A percentile compares a stretch with the other conserved stretches of the same genome.
phyloP scores from a whole-genome alignment of 2,329 filamentous ascomycete species.

The Aspergillus floridensis region DNA sequence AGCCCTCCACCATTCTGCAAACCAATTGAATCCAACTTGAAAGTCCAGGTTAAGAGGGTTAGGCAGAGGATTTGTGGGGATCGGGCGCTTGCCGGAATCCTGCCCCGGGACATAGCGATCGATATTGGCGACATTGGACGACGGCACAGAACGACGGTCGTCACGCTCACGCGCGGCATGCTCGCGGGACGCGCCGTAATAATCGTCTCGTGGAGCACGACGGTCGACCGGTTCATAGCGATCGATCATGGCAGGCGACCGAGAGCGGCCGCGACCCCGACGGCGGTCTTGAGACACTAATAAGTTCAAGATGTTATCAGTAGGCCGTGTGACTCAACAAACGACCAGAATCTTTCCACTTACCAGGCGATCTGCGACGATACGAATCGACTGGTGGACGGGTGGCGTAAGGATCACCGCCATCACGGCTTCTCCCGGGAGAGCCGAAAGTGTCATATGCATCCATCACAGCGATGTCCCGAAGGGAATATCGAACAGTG shows the following conservation, averaged over 20 bases:
- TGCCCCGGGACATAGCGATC: constrained; percentile 66
- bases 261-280: constrained; percentile 52
- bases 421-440: constrained; percentile 43
- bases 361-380: constrained; percentile 49
- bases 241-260: constrained; percentile 62
- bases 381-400: constrained; percentile 40
- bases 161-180: constrained; percentile 53
- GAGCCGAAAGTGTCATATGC: constrained; percentile 48
- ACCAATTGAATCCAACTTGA: constrained; percentile 67
- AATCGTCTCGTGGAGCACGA: constrained; percentile 56
- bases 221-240: constrained; percentile 60
- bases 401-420: constrained; percentile 38
- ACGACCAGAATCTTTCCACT: constrained; percentile 13
- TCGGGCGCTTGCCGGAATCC: constrained; percentile 52
- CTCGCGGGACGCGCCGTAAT: constrained; percentile 48
- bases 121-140: constrained; percentile 57
- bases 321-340: neutral
- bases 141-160: constrained; percentile 56
- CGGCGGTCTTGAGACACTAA: constrained; percentile 43
- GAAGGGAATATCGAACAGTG: neutral
- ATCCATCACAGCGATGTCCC: constrained; percentile 37
- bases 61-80: constrained; percentile 56
- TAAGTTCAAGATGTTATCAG: neutral
- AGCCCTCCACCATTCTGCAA: constrained; percentile 66
- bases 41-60: constrained; percentile 63